Evolutionary conservation across 305 asterid genomes (phyloP).

Genomic region (Fraxinus angustifolia): DNA sequence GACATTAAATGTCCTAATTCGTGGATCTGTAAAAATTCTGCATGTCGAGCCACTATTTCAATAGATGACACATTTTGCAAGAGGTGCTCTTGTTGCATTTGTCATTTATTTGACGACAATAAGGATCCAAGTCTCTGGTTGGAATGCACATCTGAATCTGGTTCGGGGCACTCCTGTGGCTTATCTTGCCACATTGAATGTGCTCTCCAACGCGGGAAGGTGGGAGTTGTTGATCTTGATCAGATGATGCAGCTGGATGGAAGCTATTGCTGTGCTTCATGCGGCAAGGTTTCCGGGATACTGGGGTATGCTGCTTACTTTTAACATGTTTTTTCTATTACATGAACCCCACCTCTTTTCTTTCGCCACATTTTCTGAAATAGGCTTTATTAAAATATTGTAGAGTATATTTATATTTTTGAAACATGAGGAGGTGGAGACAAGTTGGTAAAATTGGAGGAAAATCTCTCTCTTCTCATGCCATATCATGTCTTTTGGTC

Average conservation of each 20-base stretch:
- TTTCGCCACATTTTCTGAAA: neutral
- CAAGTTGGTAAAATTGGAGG: neutral
- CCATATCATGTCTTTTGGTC: neutral
- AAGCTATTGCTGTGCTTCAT: slow-evolving; percentile 85
- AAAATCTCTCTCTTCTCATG: neutral
- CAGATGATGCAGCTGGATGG: slow-evolving; percentile 84
- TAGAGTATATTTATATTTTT: neutral
- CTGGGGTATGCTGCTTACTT: slow-evolving; percentile 60
- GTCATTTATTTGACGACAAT: slow-evolving; percentile 82
- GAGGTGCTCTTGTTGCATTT: slow-evolving; percentile 93
- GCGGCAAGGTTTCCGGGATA: slow-evolving; percentile 84
- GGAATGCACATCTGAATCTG: slow-evolving; percentile 74
- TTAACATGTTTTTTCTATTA: neutral
- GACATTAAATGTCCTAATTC: slow-evolving; percentile 53
- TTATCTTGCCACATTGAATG: slow-evolving; percentile 89
- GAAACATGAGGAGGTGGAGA: neutral
- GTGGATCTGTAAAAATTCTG: slow-evolving; percentile 74
- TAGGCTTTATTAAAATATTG: neutral
- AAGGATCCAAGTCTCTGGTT: slow-evolving; percentile 95
- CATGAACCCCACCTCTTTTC: neutral
- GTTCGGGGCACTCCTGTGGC: slow-evolving; percentile 67
- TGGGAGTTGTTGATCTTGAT: slow-evolving; percentile 75
- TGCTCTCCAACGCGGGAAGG: slow-evolving; percentile 79
- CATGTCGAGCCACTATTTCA: slow-evolving; percentile 68
- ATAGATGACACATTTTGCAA: slow-evolving; percentile 75